These are phyloP conservation scores for Scutellaria barbata DNA, from an alignment of 257 asterid species.

Conservation along the genomic window DNA sequence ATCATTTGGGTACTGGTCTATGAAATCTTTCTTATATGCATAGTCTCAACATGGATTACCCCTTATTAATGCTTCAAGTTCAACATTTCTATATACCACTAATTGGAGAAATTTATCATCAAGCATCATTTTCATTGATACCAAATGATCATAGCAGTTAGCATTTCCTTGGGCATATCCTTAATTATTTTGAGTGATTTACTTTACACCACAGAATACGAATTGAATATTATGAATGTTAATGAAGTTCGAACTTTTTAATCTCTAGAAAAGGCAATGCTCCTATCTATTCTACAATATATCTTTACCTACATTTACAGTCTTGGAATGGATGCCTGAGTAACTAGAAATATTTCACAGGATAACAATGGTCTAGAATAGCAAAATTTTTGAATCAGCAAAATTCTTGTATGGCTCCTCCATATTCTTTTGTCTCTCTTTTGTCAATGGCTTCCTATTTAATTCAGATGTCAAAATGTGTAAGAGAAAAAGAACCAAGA, in stretches of 20 bases:
- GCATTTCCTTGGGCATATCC: neutral
- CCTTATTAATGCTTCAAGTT: neutral
- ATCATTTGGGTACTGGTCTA: neutral
- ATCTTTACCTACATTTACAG: neutral
- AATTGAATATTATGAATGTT: neutral
- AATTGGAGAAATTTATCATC: neutral
- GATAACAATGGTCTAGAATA: neutral
- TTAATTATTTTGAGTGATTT: neutral
- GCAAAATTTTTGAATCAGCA: neutral
- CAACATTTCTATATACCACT: neutral
- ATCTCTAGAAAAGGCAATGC: neutral
- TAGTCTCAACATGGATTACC: neutral
- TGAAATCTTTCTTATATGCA: slow-evolving; percentile 12
- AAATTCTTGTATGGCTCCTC: neutral
- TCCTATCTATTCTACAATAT: neutral
- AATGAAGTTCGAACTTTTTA: neutral
- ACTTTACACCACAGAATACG: neutral
- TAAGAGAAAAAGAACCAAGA: neutral
- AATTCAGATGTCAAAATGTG: neutral
- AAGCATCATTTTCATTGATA: neutral
- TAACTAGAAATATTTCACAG: neutral
- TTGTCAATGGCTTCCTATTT: neutral
- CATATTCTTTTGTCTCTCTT: neutral
- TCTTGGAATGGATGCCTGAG: neutral
- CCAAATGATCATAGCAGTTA: neutral